Conservation (phyloP, 108 stramenopile species). For the Epithemia pelagica region DNA sequence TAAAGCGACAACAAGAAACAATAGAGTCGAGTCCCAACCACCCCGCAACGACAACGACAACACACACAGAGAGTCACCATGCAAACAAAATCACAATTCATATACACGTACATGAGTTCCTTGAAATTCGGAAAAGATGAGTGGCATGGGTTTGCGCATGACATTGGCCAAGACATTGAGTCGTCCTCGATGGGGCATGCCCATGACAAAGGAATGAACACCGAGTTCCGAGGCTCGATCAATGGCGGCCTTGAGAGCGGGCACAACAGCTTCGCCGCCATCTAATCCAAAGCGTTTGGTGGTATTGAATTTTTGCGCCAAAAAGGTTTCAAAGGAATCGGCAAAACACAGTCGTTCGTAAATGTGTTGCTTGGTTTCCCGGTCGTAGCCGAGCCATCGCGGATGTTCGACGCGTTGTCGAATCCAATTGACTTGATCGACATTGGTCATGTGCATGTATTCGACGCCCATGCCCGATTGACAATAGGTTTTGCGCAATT, state of each 20-base stretch:
- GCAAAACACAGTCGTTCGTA: constrained; percentile 92
- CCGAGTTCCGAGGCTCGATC: constrained; percentile 94
- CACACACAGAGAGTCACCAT: no score
- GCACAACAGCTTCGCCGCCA: constrained; percentile 94
- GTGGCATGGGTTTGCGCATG: constrained; percentile 96
- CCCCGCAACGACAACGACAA: no score
- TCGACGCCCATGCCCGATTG: constrained; percentile 87
- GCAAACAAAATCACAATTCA: no score
- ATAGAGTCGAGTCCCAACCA: no score
- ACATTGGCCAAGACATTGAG: constrained; percentile 98
- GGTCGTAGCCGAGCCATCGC: constrained; percentile 59
- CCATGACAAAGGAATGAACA: constrained; percentile 93
- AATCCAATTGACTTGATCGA: constrained; percentile 95
- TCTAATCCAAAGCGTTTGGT: constrained; percentile 99
- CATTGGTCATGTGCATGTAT: constrained; percentile 96
- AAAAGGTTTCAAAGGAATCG: constrained; percentile 96
- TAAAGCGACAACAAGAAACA: no score
- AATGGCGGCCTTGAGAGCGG: constrained; percentile 93
- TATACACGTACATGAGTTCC: constrained; percentile 49
- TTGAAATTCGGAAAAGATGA: constrained; percentile 97
- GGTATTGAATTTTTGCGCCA: constrained; percentile 97
- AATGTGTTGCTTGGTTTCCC: constrained; percentile 89
- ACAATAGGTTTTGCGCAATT: constrained; percentile 91
- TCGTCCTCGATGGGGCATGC: constrained; percentile 98
- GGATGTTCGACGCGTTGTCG: constrained; percentile 94